Evolutionary conservation across 1,284 basidiomycete species (phyloP).

Genomic region (Cutaneotrichosporon dermatis): DNA sequence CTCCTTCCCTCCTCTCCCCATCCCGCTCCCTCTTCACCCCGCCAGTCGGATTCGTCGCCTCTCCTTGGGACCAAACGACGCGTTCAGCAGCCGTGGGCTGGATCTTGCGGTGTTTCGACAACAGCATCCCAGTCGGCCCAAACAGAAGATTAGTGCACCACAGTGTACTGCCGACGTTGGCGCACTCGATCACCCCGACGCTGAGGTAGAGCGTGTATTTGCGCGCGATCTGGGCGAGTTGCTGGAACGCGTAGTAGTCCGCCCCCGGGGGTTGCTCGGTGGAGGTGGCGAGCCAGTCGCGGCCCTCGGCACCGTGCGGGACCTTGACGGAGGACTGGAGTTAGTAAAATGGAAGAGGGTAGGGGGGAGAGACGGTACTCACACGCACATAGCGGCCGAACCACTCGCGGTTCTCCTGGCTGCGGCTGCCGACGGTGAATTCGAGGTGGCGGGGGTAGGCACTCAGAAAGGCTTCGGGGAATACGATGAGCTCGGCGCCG

Average conservation of each 20-base stretch:
- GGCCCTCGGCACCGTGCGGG: constrained; percentile 22
- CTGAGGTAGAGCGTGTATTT: constrained; percentile 55
- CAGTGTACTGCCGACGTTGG: constrained; percentile 57
- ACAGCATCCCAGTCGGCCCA: constrained; percentile 56
- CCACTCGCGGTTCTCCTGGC: constrained; percentile 34
- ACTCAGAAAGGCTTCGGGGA: constrained; percentile 63
- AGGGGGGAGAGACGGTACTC: constrained; percentile 3
- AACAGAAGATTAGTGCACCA: constrained; percentile 68
- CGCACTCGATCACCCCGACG: constrained; percentile 64
- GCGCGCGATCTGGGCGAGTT: constrained; percentile 22
- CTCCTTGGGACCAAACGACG: constrained; percentile 62
- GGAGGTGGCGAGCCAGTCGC: constrained; percentile 18
- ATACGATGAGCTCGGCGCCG: constrained; percentile 59
- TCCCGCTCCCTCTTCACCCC: constrained; percentile 11
- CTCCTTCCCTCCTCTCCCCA: constrained; percentile 9
- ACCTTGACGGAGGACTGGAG: constrained; percentile 20
- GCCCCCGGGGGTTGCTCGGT: constrained; percentile 5
- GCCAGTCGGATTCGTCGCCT: constrained; percentile 30
- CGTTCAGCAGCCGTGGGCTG: constrained; percentile 66
- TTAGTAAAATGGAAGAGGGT: not conserved
- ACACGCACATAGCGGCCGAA: constrained; percentile 49
- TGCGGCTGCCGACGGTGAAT: constrained; percentile 31
- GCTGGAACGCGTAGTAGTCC: constrained; percentile 23
- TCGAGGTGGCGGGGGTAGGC: constrained; percentile 43
- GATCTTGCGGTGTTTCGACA: constrained; percentile 67